Evolutionary conservation across 305 asterid genomes (phyloP).

Genomic region (Fraxinus nigra): DNA sequence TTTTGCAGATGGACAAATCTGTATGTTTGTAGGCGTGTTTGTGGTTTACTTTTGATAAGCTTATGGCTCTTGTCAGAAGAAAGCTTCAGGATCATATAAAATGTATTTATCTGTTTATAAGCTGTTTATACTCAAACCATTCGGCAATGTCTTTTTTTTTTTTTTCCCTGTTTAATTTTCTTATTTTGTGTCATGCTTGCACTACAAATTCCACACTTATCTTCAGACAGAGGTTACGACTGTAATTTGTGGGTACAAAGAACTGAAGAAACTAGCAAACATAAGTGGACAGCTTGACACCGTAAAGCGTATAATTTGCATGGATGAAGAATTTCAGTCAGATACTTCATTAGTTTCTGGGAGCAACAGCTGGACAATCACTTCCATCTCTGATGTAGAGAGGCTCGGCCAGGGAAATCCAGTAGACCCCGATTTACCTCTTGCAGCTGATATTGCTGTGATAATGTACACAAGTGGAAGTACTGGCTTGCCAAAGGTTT

Average conservation of each 20-base stretch:
- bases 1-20: background rate
- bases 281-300: slow-evolving; percentile 90
- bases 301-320: slow-evolving; percentile 76
- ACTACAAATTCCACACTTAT: slow-evolving; percentile 26
- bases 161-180: background rate
- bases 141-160: background rate
- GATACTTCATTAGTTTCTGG: slow-evolving; percentile 49
- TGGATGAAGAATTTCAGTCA: slow-evolving; percentile 71
- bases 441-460: slow-evolving; percentile 88
- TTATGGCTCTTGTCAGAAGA: background rate
- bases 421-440: slow-evolving; percentile 77
- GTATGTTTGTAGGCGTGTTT: background rate
- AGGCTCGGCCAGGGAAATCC: slow-evolving; percentile 72
- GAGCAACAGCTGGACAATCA: slow-evolving; percentile 57
- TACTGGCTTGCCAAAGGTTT: slow-evolving; percentile 97
- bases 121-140: slow-evolving; percentile 13
- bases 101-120: background rate
- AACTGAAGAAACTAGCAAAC: slow-evolving; percentile 78
- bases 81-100: background rate
- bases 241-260: slow-evolving; percentile 88
- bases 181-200: slow-evolving; percentile 18
- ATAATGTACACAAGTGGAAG: slow-evolving; percentile 99
- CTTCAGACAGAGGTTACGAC: slow-evolving; percentile 97
- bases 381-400: slow-evolving; percentile 69
- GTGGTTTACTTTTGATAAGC: background rate